A percentile compares a stretch with the other conserved stretches of the same genome.
These are phyloP conservation scores for Nothopassalora personata DNA, from an alignment of 2,329 filamentous ascomycete genomes.

Conservation along the genomic window DNA sequence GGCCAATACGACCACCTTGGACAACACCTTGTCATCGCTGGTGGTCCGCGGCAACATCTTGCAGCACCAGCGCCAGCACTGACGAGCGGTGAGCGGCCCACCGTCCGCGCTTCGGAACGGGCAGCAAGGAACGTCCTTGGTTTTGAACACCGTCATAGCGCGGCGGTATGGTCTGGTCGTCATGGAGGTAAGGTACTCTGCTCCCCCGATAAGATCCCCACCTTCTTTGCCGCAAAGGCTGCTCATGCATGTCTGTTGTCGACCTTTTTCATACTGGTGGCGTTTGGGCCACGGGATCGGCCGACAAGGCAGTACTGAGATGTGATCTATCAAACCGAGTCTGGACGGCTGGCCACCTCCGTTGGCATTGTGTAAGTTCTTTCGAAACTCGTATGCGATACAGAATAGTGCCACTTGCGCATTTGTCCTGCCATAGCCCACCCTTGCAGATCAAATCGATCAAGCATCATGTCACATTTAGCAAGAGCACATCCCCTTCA, in stretches of 20 bases:
- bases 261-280: background rate
- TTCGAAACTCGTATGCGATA: constrained; percentile 10
- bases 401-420: background rate
- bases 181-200: constrained; percentile 8
- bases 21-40: constrained; percentile 11
- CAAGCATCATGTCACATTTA: background rate
- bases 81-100: background rate
- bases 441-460: background rate
- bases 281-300: constrained; percentile 4
- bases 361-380: constrained; percentile 20
- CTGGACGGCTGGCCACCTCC: constrained; percentile 19
- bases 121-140: constrained; percentile 5
- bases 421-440: background rate
- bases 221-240: background rate
- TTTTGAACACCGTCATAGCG: background rate
- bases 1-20: background rate
- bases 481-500: background rate
- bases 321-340: constrained; percentile 18
- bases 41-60: constrained; percentile 8
- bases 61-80: constrained; percentile 1
- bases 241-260: constrained; percentile 3
- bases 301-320: constrained; percentile 7
- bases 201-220: background rate
- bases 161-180: constrained; percentile 3
- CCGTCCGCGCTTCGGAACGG: background rate